phyloP scores from a whole-genome alignment of 768 basidiomycete species.

The Rickenella mellea region DNA sequence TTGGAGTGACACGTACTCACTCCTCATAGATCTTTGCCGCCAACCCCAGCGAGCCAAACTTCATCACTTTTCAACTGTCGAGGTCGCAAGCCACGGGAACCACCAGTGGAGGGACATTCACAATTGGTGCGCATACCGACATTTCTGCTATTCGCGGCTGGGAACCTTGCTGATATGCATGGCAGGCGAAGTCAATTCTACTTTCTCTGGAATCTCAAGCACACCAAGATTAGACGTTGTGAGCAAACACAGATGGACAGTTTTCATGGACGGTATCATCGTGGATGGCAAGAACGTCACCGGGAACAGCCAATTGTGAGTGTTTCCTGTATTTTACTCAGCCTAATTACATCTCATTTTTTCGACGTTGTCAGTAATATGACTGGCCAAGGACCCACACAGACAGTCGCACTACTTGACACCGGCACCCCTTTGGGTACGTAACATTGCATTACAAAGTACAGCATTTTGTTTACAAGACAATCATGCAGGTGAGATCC shows the following conservation, averaged over 20 bases:
- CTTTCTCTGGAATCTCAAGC: background rate
- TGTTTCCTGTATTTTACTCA: background rate
- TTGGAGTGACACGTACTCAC: background rate
- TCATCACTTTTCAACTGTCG: conserved; percentile 9
- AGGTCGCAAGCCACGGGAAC: conserved; percentile 7
- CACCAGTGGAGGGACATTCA: conserved; percentile 11
- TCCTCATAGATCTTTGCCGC: background rate
- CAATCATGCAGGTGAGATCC: too few species aligned
- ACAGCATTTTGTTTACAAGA: too few species aligned
- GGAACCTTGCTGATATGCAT: too few species aligned
- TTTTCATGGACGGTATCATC: conserved; percentile 8
- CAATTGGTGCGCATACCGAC: too few species aligned
- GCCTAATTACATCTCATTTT: background rate
- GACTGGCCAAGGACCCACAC: background rate
- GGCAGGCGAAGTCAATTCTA: background rate
- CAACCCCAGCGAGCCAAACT: conserved; percentile 4
- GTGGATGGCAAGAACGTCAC: conserved; percentile 8
- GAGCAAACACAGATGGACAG: conserved; percentile 3
- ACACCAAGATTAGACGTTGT: background rate
- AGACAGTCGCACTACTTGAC: conserved; percentile 8
- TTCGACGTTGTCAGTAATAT: background rate
- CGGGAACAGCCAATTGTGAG: conserved; percentile 2
- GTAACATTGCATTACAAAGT: too few species aligned
- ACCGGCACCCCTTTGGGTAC: conserved; percentile 9
- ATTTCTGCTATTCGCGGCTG: too few species aligned